Percentiles rank a stretch among this genome's conserved stretches.
Evolutionary conservation across 2,329 filamentous ascomycete genomes (phyloP).

Genomic region (Apiospora malaysiana): DNA sequence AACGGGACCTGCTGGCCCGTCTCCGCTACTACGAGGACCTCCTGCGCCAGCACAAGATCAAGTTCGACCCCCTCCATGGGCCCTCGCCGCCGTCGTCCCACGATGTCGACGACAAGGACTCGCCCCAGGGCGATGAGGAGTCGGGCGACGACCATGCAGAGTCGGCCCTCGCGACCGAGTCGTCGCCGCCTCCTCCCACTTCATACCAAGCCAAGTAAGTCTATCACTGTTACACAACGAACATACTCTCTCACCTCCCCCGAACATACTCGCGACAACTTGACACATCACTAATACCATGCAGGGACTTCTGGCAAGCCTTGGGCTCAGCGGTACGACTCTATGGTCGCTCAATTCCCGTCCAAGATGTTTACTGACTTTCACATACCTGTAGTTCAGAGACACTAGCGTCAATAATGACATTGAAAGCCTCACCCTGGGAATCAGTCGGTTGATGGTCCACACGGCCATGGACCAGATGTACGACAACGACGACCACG

Average conservation of each 20-base stretch:
- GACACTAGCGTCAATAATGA: not conserved
- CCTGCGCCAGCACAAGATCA: conserved; percentile 58
- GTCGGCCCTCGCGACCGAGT: not conserved
- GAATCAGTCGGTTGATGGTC: not conserved
- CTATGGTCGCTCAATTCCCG: not conserved
- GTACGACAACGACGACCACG: conserved; percentile 2
- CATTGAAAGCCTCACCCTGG: not conserved
- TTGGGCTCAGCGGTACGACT: conserved; percentile 6
- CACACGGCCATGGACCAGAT: not conserved
- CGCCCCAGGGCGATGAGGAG: not conserved
- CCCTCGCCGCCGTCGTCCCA: not conserved
- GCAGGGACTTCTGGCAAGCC: conserved; percentile 7
- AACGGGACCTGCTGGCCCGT: conserved; percentile 63
- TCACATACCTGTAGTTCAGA: not conserved
- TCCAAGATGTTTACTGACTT: not conserved
- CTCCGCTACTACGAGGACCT: conserved; percentile 63
- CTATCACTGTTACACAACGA: not conserved
- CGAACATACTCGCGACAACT: too few relatives aligned
- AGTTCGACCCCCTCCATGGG: conserved; percentile 53
- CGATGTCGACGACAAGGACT: not conserved
- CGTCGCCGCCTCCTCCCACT: not conserved
- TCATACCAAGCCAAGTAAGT: conserved; percentile 2
- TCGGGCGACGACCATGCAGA: not conserved
- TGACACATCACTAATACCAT: not conserved
- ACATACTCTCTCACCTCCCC: too few relatives aligned